Conservation (phyloP, 176 grass and related monocot genomes). For the Rhynchospora breviuscula region DNA sequence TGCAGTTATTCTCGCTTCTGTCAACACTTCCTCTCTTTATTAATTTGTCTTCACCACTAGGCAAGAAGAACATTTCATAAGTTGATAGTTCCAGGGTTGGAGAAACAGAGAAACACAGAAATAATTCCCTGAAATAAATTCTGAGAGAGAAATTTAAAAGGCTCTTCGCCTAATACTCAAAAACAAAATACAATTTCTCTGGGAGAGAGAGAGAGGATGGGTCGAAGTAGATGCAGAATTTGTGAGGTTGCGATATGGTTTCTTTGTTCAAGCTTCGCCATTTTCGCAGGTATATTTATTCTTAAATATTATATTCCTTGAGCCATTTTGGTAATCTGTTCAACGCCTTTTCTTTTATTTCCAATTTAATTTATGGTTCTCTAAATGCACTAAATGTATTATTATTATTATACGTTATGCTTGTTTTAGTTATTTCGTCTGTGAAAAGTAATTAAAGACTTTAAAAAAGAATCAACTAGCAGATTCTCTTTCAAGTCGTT, state of each 20-base stretch:
- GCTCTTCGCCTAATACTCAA: no score
- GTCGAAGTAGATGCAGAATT: background rate
- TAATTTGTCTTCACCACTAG: background rate
- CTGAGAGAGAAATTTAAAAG: background rate
- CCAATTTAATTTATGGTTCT: background rate
- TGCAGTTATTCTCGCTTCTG: constrained; percentile 7
- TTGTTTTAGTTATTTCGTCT: background rate
- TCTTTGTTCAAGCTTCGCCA: constrained; percentile 15
- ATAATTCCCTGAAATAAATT: background rate
- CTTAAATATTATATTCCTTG: background rate
- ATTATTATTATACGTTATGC: background rate
- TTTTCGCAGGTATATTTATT: constrained; percentile 18
- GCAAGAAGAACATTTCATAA: background rate
- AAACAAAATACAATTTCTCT: no score
- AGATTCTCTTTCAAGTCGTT: background rate
- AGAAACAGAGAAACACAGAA: background rate
- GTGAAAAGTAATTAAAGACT: background rate
- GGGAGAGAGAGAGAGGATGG: constrained; percentile 8
- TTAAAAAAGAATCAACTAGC: background rate
- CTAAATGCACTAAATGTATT: background rate
- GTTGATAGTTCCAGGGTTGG: background rate
- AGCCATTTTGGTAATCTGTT: background rate
- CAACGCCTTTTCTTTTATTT: background rate
- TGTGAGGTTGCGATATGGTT: background rate
- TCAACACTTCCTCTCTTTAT: background rate